phyloP scores from a whole-genome alignment of 495 filamentous ascomycete species.

The Xylaria curta region DNA sequence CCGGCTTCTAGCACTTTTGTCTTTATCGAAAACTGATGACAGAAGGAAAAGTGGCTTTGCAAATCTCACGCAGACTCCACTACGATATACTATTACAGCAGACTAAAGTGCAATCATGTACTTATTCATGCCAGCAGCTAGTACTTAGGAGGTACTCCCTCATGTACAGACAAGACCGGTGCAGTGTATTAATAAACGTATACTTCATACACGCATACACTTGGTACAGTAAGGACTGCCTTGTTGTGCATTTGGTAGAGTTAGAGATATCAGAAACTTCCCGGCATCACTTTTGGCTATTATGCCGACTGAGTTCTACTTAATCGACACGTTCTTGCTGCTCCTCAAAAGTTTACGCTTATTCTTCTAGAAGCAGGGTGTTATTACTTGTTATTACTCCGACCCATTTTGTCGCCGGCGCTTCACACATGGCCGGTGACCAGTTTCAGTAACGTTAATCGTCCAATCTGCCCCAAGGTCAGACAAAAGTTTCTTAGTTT shows the following conservation, averaged over 20 bases:
- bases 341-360: not conserved
- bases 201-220: no score
- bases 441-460: not conserved
- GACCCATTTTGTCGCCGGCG: not conserved
- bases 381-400: not conserved
- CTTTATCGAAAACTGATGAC: not conserved
- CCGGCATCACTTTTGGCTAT: not conserved
- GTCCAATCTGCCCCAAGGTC: not conserved
- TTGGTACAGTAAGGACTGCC: not conserved
- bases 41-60: not conserved
- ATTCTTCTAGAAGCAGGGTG: not conserved
- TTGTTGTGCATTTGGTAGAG: not conserved
- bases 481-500: not conserved
- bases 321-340: not conserved
- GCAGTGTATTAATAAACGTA: no score
- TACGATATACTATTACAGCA: not conserved
- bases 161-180: no score
- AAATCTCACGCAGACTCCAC: not conserved
- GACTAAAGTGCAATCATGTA: not conserved
- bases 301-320: not conserved
- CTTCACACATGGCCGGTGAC: constrained; percentile 6
- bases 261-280: not conserved
- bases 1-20: not conserved
- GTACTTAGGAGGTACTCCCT: no score
- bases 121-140: no score